These are phyloP conservation scores for Daedalea quercina DNA, from an alignment of 768 basidiomycete species.

Conservation along the genomic window DNA sequence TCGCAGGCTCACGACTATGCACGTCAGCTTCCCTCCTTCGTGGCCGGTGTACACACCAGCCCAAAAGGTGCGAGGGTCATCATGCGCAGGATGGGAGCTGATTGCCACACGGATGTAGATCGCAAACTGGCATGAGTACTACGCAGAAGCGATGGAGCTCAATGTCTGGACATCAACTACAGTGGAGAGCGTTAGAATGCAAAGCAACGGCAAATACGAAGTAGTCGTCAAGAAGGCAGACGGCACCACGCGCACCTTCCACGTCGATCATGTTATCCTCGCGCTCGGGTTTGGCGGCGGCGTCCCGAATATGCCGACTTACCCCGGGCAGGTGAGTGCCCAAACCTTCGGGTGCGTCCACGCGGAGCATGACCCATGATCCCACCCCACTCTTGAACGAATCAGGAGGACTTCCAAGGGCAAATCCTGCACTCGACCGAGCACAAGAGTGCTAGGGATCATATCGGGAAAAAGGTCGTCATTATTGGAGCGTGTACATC, in stretches of 20 bases:
- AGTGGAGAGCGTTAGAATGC: conserved; percentile 30
- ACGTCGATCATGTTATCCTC: conserved; percentile 25
- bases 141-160: conserved; percentile 52
- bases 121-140: conserved; percentile 62
- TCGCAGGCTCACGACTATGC: conserved; percentile 1
- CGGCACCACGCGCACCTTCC: conserved; percentile 25
- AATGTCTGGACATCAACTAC: conserved; percentile 50
- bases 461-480: conserved; percentile 61
- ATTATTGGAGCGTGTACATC: conserved; percentile 65
- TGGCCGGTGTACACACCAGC: conserved; percentile 31
- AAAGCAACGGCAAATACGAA: conserved; percentile 55
- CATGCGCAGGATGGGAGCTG: no score
- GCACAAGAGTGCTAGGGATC: conserved; percentile 48
- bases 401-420: conserved; percentile 55
- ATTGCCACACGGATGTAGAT: conserved; percentile 23
- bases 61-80: conserved; percentile 31
- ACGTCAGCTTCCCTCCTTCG: conserved; percentile 6
- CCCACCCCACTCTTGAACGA: no score
- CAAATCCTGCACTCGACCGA: conserved; percentile 50
- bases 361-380: no score
- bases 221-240: conserved; percentile 66
- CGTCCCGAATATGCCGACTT: neutral
- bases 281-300: conserved; percentile 7
- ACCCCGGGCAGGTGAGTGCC: conserved; percentile 1
- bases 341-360: no score